These are phyloP conservation scores for Exophiala aquamarina DNA, from an alignment of 2,329 filamentous ascomycete genomes.

Conservation along the genomic window DNA sequence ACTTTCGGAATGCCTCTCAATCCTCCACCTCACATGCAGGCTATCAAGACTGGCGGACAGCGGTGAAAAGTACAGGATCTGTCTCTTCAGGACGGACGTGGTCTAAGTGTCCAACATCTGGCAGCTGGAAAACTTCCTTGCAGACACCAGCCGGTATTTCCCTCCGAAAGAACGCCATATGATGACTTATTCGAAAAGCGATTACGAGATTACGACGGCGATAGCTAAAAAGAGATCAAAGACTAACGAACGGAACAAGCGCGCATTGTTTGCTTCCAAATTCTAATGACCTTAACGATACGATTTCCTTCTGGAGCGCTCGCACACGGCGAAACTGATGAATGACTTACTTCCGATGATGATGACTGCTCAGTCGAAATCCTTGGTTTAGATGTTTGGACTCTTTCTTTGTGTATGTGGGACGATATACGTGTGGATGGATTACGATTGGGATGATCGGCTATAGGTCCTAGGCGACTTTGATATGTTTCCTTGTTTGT, in stretches of 20 bases:
- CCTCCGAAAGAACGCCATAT: slow-evolving; percentile 17
- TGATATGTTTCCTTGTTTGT: slow-evolving; percentile 18
- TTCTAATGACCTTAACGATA: slow-evolving; percentile 27
- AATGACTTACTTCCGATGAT: slow-evolving; percentile 11
- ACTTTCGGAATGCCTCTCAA: slow-evolving; percentile 47
- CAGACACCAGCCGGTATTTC: background rate
- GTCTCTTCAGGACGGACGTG: slow-evolving; percentile 14
- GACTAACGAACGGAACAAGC: slow-evolving; percentile 27
- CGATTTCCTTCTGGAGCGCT: slow-evolving; percentile 27
- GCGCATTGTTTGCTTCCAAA: slow-evolving; percentile 23
- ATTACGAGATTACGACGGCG: slow-evolving; percentile 28
- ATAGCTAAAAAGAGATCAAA: slow-evolving; percentile 25
- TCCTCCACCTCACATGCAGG: slow-evolving; percentile 41
- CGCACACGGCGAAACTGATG: slow-evolving; percentile 19
- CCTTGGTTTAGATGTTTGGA: slow-evolving; percentile 21
- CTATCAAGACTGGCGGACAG: slow-evolving; percentile 42
- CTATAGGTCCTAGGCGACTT: slow-evolving; percentile 16
- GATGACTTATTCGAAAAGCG: slow-evolving; percentile 25
- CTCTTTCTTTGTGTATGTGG: slow-evolving; percentile 23
- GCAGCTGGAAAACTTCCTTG: slow-evolving; percentile 18
- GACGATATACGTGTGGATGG: slow-evolving; percentile 27
- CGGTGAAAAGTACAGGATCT: slow-evolving; percentile 11
- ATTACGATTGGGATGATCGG: slow-evolving; percentile 23
- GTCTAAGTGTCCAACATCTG: slow-evolving; percentile 11
- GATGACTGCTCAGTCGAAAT: slow-evolving; percentile 11